A percentile compares a stretch with the other conserved stretches of the same genome.
Evolutionary conservation across 768 basidiomycete species (phyloP).

Genomic region (Rhodotorula paludigena): DNA sequence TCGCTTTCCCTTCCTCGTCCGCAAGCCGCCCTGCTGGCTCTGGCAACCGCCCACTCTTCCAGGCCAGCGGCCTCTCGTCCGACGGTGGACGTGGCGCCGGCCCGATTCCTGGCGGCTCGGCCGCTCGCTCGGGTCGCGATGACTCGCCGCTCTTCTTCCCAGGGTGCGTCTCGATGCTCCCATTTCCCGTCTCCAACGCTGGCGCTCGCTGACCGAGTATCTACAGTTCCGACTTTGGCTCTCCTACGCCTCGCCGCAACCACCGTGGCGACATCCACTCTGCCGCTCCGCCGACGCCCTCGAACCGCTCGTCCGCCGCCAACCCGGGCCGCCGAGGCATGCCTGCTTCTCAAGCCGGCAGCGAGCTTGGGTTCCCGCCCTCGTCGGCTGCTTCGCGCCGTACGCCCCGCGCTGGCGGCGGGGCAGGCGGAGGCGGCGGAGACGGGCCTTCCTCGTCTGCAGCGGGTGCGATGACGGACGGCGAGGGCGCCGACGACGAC

Average conservation of each 20-base stretch:
- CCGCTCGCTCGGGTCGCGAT: slow-evolving; percentile 20
- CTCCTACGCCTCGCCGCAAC: slow-evolving; percentile 63
- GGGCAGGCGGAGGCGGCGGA: slow-evolving; percentile 32
- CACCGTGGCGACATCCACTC: slow-evolving; percentile 89
- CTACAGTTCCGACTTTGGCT: slow-evolving; percentile 44
- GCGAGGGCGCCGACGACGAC: slow-evolving; percentile 8
- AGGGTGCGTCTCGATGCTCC: slow-evolving; percentile 42
- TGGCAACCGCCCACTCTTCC: slow-evolving; percentile 33
- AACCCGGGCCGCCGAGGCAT: slow-evolving; percentile 48
- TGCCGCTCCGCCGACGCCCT: slow-evolving; percentile 56
- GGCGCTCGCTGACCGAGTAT: background rate
- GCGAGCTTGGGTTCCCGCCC: slow-evolving; percentile 34
- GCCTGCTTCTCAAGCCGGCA: slow-evolving; percentile 20
- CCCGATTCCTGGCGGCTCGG: slow-evolving; percentile 8
- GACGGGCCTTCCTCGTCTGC: slow-evolving; percentile 21
- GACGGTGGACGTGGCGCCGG: slow-evolving; percentile 23
- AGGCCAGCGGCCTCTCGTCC: slow-evolving; percentile 25
- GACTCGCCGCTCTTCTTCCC: slow-evolving; percentile 50
- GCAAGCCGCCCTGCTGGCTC: slow-evolving; percentile 27
- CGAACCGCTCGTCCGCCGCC: slow-evolving; percentile 45
- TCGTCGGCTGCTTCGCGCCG: slow-evolving; percentile 19
- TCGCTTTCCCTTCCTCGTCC: slow-evolving; percentile 48
- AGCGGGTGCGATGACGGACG: slow-evolving; percentile 15
- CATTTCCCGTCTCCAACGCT: background rate
- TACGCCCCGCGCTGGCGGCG: slow-evolving; percentile 1